Base-by-base conservation (phyloP, 257 asterid genomes). In the Coffea eugenioides region DNA sequence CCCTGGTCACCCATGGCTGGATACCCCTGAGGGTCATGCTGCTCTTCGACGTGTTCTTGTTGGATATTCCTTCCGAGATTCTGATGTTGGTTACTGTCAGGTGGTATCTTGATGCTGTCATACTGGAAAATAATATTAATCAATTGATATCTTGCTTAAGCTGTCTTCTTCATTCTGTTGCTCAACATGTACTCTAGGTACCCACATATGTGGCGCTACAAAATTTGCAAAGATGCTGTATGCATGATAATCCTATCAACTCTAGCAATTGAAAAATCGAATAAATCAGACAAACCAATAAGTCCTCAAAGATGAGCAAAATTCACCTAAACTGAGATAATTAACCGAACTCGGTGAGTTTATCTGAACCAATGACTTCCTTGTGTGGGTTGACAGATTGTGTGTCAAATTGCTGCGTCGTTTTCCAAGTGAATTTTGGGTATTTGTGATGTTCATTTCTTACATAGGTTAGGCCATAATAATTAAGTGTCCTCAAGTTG, bases 41-140 rank as follows among this genome's bases (percentile, higher is more conserved):
- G 91, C 99, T 80, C 93, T 95, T 77, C 90, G 98, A 79, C 97
- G 97, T 54, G 97, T 95, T 83, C 98, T 95, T 83, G 99, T 93
- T 71, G 99, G 87, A 57, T 95, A 95, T 82, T 95, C 99, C 34
- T 95, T 95, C 84, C 96, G 99, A 18, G 99, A 95, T 84, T 95
- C 99, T 77, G 97, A 94, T 83, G 99, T 95, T 82, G 99, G 99
- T 75, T 95, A 95, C 80, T 95, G 99, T 85, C 99, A 94, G 99
- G 99, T 93, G 39, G 73, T 71, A 77, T 72, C 64, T 21, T 72
- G 76, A 52, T 71, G n/a, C 79, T 67, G 80, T 16, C 34, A 14
- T 75, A 52, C 31, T 34, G 43, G 23, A 8, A 72, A 34, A 54
- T 36, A 46, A 5, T 27, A 20, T 79, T 74, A 72, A 46, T 46